Percentiles rank a stretch among this genome's conserved stretches.
phyloP scores from a whole-genome alignment of 495 filamentous ascomycete species.

The Xylaria sp. region DNA sequence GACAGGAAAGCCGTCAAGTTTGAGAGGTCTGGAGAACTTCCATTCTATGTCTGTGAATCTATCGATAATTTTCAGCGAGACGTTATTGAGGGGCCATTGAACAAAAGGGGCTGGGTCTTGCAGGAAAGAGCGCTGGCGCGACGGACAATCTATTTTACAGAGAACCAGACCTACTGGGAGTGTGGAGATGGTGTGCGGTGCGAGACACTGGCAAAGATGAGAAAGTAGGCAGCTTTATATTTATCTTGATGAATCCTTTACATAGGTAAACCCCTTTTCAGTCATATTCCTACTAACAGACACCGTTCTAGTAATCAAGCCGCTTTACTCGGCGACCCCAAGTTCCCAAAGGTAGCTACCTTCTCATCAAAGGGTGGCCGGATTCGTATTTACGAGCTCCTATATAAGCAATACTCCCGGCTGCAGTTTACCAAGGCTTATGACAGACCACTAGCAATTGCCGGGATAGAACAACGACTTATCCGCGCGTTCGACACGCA shows the following conservation, averaged over 20 bases:
- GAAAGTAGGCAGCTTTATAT: conserved; percentile 6
- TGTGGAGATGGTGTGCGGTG: conserved; percentile 43
- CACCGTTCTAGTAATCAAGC: conserved; percentile 28
- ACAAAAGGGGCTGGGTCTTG: conserved; percentile 24
- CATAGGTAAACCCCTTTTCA: neutral
- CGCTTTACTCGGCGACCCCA: conserved; percentile 29
- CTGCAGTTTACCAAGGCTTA: conserved; percentile 27
- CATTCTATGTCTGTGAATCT: conserved; percentile 25
- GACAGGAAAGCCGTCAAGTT: conserved; percentile 23
- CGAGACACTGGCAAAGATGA: conserved; percentile 22
- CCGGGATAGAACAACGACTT: conserved; percentile 33
- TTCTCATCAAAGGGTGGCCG: conserved; percentile 31
- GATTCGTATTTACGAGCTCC: conserved; percentile 35
- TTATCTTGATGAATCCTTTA: neutral
- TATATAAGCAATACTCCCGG: conserved; percentile 36
- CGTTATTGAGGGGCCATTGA: conserved; percentile 23
- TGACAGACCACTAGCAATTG: conserved; percentile 37
- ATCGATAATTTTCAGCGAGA: conserved; percentile 25
- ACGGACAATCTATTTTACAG: conserved; percentile 45
- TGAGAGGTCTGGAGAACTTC: conserved; percentile 1
- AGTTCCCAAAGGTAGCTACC: conserved; percentile 28
- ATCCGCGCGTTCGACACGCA: conserved; percentile 25
- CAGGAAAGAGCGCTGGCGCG: conserved; percentile 42
- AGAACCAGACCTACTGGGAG: conserved; percentile 44
- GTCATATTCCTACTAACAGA: neutral